Evolutionary conservation across 2,329 filamentous ascomycete species (phyloP).

Genomic region (Kalaharituber pfeilii): DNA sequence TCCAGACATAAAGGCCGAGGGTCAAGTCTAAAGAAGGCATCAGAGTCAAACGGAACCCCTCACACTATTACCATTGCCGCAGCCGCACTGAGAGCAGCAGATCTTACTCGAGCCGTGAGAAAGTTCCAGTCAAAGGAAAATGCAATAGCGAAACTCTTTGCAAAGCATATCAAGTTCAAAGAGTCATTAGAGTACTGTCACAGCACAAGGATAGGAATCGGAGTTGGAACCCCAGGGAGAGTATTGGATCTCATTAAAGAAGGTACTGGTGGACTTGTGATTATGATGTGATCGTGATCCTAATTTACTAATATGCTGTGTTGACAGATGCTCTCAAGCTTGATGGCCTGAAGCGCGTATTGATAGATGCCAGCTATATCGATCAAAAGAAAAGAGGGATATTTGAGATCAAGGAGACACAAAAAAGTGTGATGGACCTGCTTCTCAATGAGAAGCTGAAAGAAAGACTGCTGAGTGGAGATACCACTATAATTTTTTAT

Average conservation of each 20-base stretch:
- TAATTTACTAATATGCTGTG: background rate
- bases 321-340: constrained; percentile 50
- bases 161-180: constrained; percentile 91
- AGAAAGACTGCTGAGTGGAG: constrained; percentile 42
- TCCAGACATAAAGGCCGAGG: background rate
- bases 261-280: constrained; percentile 35
- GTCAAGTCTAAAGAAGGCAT: constrained; percentile 18
- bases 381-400: constrained; percentile 89
- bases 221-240: constrained; percentile 73
- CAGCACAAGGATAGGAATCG: constrained; percentile 56
- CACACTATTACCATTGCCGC: constrained; percentile 81
- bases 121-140: constrained; percentile 64
- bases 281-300: background rate
- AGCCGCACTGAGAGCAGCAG: constrained; percentile 70
- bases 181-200: constrained; percentile 66
- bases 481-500: constrained; percentile 46
- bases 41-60: constrained; percentile 37
- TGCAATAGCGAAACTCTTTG: constrained; percentile 78
- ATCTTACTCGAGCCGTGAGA: constrained; percentile 57
- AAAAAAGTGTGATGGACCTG: constrained; percentile 60
- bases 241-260: constrained; percentile 68
- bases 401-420: constrained; percentile 87
- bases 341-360: constrained; percentile 54
- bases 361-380: constrained; percentile 82
- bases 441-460: constrained; percentile 54